A percentile compares a stretch with the other conserved stretches of the same genome.
These are phyloP conservation scores for Claviceps paspali DNA, from an alignment of 2,329 filamentous ascomycete genomes.

Conservation along the genomic window DNA sequence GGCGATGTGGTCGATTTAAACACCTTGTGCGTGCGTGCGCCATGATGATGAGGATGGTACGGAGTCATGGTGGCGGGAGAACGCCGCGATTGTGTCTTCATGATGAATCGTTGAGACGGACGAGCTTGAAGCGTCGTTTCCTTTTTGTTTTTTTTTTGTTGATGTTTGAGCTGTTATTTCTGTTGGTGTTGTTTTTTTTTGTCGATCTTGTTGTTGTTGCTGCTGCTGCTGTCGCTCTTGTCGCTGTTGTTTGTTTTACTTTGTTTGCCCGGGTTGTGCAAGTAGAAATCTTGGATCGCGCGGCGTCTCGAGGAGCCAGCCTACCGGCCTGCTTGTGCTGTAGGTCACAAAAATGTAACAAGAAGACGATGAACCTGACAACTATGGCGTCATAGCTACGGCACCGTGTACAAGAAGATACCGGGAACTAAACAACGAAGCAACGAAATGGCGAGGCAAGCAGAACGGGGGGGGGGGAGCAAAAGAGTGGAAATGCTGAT, in stretches of 20 bases:
- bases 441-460: neutral
- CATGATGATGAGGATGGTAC: slow-evolving; percentile 24
- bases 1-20: slow-evolving; percentile 36
- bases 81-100: slow-evolving; percentile 29
- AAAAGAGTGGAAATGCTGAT: too few relatives aligned
- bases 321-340: too few relatives aligned
- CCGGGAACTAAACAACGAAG: neutral
- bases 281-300: neutral
- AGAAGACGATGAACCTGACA: neutral
- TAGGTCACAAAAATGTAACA: neutral
- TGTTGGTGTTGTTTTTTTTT: slow-evolving; percentile 14
- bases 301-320: neutral
- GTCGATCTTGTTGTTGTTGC: too few relatives aligned
- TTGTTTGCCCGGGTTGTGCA: slow-evolving; percentile 5
- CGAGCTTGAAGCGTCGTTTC: slow-evolving; percentile 19
- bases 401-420: neutral
- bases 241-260: neutral
- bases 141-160: slow-evolving; percentile 5
- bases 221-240: too few relatives aligned
- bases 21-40: slow-evolving; percentile 22
- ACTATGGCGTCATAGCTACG: slow-evolving; percentile 5
- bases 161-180: too few relatives aligned
- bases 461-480: too few relatives aligned
- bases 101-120: slow-evolving; percentile 26
- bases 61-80: slow-evolving; percentile 19